Evolutionary conservation across 345 rosid genomes (phyloP).

Genomic region (Diplotaxis tenuifolia): DNA sequence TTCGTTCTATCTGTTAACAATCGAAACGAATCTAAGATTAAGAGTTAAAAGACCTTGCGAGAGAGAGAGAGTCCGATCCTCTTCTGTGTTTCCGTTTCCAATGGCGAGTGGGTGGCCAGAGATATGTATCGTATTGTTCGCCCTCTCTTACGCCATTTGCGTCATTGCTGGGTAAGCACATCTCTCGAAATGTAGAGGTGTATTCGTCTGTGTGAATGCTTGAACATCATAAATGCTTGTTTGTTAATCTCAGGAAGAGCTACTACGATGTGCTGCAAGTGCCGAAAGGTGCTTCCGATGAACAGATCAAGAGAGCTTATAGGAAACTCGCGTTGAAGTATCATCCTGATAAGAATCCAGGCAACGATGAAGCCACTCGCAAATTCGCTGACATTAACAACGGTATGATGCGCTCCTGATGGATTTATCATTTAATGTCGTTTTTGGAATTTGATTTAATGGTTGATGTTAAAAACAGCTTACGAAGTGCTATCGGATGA

Average conservation of each 20-base stretch:
- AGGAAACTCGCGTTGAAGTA: constrained; percentile 95
- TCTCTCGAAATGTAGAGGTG: background rate
- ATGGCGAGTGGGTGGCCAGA: constrained; percentile 51
- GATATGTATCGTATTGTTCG: constrained; percentile 52
- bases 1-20: background rate
- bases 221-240: too few species aligned
- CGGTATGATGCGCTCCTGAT: constrained; percentile 43
- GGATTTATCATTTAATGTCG: background rate
- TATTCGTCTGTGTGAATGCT: background rate
- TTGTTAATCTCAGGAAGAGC: constrained; percentile 63
- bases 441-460: background rate
- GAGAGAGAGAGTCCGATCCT: constrained; percentile 32
- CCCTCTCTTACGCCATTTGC: constrained; percentile 46
- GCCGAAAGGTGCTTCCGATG: constrained; percentile 86
- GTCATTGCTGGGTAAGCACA: constrained; percentile 55
- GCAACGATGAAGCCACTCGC: constrained; percentile 90
- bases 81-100: constrained; percentile 43
- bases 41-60: background rate
- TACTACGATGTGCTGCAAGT: constrained; percentile 93
- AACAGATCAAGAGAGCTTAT: constrained; percentile 96
- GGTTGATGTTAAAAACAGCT: constrained; percentile 46
- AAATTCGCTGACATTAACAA: constrained; percentile 87
- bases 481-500: constrained; percentile 92
- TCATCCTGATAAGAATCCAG: constrained; percentile 96
- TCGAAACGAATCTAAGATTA: constrained; percentile 10